Evolutionary conservation across 2,329 filamentous ascomycete species (phyloP).

Genomic region (Fusarium nurragi): DNA sequence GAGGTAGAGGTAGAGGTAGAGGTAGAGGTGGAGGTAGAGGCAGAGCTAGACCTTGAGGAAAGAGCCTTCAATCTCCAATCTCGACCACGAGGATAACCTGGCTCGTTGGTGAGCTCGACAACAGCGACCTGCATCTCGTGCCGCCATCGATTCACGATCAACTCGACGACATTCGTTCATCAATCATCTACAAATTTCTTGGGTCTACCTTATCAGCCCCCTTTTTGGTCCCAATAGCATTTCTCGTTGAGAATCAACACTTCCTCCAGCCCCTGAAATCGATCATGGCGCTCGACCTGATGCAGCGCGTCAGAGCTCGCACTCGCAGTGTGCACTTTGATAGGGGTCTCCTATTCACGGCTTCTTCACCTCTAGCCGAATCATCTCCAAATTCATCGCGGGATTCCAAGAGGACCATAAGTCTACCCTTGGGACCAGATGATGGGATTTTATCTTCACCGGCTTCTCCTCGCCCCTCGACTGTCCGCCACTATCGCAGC

Average conservation of each 20-base stretch:
- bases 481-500: slow-evolving; percentile 56
- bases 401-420: slow-evolving; percentile 49
- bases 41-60: slow-evolving; percentile 31
- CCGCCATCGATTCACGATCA: slow-evolving; percentile 45
- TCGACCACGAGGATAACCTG: slow-evolving; percentile 37
- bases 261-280: slow-evolving; percentile 41
- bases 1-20: slow-evolving; percentile 17
- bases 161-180: slow-evolving; percentile 50
- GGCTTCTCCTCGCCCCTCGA: slow-evolving; percentile 21
- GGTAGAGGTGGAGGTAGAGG: slow-evolving; percentile 31
- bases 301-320: slow-evolving; percentile 56
- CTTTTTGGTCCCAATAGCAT: slow-evolving; percentile 48
- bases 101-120: slow-evolving; percentile 14
- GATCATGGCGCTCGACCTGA: slow-evolving; percentile 55
- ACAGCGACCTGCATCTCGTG: slow-evolving; percentile 27
- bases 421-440: slow-evolving; percentile 38
- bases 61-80: slow-evolving; percentile 21
- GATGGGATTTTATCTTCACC: slow-evolving; percentile 6
- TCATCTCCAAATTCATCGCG: slow-evolving; percentile 22
- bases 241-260: slow-evolving; percentile 38
- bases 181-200: slow-evolving; percentile 58
- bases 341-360: slow-evolving; percentile 37
- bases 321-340: slow-evolving; percentile 62
- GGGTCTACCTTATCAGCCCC: slow-evolving; percentile 51
- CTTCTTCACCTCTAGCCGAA: slow-evolving; percentile 26